Conservation (phyloP, 116 monocot species). For the Zostera marina region DNA sequence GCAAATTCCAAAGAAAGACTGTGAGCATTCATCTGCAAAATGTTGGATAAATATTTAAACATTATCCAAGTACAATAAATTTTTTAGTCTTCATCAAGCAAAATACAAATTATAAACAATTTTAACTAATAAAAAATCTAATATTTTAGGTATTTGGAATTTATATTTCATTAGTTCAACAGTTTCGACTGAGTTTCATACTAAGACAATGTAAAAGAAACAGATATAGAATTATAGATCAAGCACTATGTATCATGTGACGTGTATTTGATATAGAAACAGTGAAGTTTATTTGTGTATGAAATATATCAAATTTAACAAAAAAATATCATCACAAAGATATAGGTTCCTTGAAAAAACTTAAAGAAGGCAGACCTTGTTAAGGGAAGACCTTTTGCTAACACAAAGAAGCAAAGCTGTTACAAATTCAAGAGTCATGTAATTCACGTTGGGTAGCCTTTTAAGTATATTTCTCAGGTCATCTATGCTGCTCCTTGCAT, state of each 20-base stretch:
- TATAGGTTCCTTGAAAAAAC: background rate
- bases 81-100: background rate
- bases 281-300: no score
- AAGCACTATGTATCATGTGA: no score
- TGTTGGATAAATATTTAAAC: background rate
- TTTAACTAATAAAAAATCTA: no score
- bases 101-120: background rate
- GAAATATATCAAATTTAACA: background rate
- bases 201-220: no score
- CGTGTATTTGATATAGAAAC: no score
- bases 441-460: slow-evolving; percentile 78
- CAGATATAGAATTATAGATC: no score
- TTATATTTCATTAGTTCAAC: no score
- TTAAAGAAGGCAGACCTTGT: slow-evolving; percentile 41
- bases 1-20: slow-evolving; percentile 72
- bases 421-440: slow-evolving; percentile 69
- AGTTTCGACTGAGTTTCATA: no score
- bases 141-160: no score
- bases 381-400: slow-evolving; percentile 78
- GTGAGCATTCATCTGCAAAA: slow-evolving; percentile 61
- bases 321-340: background rate
- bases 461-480: slow-evolving; percentile 71
- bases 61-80: background rate
- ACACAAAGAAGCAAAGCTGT: slow-evolving; percentile 77
- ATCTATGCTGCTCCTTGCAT: slow-evolving; percentile 46